These are phyloP conservation scores for Leccinellum rugosiceps DNA, from an alignment of 768 basidiomycete species.

Conservation along the genomic window DNA sequence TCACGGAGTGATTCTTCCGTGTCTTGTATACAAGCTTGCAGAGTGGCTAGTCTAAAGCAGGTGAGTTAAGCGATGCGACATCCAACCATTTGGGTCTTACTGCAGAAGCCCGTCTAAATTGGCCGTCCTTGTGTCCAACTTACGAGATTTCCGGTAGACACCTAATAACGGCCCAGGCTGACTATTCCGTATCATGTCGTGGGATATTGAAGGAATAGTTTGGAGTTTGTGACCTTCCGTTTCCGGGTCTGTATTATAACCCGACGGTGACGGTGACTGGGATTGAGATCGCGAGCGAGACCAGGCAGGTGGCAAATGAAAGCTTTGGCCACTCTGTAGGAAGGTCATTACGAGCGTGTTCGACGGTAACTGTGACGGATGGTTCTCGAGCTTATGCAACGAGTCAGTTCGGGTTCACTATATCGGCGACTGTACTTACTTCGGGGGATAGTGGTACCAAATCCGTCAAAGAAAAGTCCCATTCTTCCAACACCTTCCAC, in stretches of 20 bases:
- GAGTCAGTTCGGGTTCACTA: constrained; percentile 10
- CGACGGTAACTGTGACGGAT: constrained; percentile 53
- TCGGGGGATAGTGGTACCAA: constrained; percentile 58
- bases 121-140: constrained; percentile 43
- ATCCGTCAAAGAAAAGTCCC: constrained; percentile 59
- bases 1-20: constrained; percentile 47
- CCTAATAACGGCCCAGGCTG: constrained; percentile 13
- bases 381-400: constrained; percentile 34
- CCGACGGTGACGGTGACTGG: constrained; percentile 57
- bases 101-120: constrained; percentile 68
- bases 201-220: constrained; percentile 14
- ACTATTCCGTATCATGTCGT: constrained; percentile 17
- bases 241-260: constrained; percentile 76
- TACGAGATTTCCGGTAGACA: constrained; percentile 24
- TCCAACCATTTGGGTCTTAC: constrained; percentile 39
- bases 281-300: constrained; percentile 25
- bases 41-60: constrained; percentile 44
- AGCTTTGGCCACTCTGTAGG: constrained; percentile 56
- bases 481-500: constrained; percentile 69
- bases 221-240: constrained; percentile 41
- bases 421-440: constrained; percentile 40
- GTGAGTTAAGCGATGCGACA: neutral
- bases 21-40: constrained; percentile 53
- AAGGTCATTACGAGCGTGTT: constrained; percentile 73
- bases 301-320: constrained; percentile 48